Conservation (phyloP, 2,329 filamentous ascomycete species). For the Pseudogymnoascus sp. region DNA sequence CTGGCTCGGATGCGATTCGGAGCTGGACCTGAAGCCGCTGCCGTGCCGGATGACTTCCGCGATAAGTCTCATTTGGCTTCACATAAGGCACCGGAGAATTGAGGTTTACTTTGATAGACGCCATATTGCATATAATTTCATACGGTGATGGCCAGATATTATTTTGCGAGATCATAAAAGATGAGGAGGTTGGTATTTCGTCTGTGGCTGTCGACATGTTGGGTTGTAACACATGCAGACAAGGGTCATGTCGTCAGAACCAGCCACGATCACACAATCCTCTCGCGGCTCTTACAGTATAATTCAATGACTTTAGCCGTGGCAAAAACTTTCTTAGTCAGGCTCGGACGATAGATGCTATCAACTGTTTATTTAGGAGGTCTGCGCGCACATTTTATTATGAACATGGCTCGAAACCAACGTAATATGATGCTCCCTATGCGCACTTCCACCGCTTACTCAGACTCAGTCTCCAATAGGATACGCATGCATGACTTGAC, state of each 20-base stretch:
- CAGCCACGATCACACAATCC: conserved; percentile 6
- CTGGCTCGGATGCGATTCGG: conserved; percentile 29
- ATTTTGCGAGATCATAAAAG: background rate
- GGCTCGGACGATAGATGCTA: background rate
- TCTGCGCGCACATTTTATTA: background rate
- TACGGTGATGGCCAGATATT: background rate
- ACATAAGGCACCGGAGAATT: background rate
- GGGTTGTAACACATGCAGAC: background rate
- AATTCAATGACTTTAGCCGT: background rate
- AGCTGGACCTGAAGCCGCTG: conserved; percentile 15
- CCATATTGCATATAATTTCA: conserved; percentile 4
- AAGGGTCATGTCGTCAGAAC: conserved; percentile 2
- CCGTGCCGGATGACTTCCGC: background rate
- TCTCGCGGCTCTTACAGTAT: background rate
- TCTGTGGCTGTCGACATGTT: background rate
- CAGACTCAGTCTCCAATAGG: conserved; percentile 3
- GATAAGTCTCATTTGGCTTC: conserved; percentile 4
- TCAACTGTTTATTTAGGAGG: background rate
- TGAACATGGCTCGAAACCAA: background rate
- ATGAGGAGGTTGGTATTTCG: background rate
- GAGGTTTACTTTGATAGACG: conserved; percentile 5
- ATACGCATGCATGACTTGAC: conserved; percentile 44
- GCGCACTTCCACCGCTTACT: background rate
- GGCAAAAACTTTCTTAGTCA: background rate
- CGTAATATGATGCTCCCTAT: background rate